These are phyloP conservation scores for Rhododendron ferrugineum DNA, from an alignment of 148 eudicot genomes.

Conservation along the genomic window DNA sequence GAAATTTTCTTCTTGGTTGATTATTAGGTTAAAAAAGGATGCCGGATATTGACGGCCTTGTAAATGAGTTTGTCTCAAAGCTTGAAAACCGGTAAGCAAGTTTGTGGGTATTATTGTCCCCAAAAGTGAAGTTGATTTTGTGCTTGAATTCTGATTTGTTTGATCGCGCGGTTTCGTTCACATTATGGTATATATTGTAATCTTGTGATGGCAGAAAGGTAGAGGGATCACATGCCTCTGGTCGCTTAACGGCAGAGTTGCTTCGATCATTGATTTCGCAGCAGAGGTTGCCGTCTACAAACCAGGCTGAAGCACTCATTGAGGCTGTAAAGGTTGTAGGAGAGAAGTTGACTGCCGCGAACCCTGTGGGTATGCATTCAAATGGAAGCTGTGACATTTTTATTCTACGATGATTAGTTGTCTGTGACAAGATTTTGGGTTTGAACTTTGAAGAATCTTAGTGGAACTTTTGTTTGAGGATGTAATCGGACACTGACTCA, in stretches of 20 bases:
- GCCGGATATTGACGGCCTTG: conserved; percentile 2
- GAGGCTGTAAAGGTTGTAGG: conserved; percentile 74
- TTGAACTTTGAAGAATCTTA: not conserved
- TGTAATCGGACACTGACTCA: not conserved
- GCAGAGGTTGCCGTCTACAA: not conserved
- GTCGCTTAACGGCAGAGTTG: conserved; percentile 11
- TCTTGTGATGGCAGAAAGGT: conserved; percentile 11
- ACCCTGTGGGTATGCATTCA: conserved; percentile 65
- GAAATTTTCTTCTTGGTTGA: not conserved
- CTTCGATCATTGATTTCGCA: conserved; percentile 10
- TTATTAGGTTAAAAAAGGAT: not conserved
- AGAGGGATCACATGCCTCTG: conserved; percentile 12
- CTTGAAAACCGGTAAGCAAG: conserved; percentile 12
- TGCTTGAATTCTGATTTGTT: not conserved
- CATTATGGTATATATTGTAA: not conserved
- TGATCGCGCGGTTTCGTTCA: not conserved
- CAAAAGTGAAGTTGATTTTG: not conserved
- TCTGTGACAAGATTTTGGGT: not conserved
- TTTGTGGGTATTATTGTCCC: not conserved
- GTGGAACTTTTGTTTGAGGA: not conserved
- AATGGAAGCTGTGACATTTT: not conserved
- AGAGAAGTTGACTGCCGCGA: conserved; percentile 71
- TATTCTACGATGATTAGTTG: not conserved
- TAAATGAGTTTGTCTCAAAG: conserved; percentile 12
- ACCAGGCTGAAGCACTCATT: conserved; percentile 62